Conservation (phyloP, 768 basidiomycete genomes). For the Leucosporidium scottii region DNA sequence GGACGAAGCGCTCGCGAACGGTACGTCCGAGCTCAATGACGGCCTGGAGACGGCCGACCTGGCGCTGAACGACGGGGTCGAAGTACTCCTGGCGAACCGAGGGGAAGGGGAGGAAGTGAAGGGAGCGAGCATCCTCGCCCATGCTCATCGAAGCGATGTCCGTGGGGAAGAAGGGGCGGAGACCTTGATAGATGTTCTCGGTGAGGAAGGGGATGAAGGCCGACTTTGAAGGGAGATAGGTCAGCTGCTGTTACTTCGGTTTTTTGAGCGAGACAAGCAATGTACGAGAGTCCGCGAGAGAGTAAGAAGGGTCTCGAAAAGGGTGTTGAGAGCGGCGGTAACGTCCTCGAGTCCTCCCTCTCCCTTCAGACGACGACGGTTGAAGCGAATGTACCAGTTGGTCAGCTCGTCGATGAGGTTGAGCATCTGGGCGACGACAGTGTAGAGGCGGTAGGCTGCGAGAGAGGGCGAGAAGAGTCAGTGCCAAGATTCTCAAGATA, state of each 20-base stretch:
- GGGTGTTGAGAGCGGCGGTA: constrained; percentile 76
- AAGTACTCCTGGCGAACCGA: constrained; percentile 90
- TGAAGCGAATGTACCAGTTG: constrained; percentile 99
- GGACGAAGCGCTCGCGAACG: constrained; percentile 74
- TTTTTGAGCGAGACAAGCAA: constrained; percentile 16
- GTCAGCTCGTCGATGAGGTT: constrained; percentile 92
- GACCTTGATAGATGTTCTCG: constrained; percentile 88
- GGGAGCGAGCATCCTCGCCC: constrained; percentile 70
- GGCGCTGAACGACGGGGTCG: constrained; percentile 83
- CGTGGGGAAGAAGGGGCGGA: constrained; percentile 75
- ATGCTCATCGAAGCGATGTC: constrained; percentile 50
- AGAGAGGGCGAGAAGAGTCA: background rate
- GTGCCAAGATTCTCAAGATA: background rate
- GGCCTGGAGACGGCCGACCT: constrained; percentile 87
- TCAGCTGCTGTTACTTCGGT: constrained; percentile 48
- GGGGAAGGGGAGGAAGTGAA: constrained; percentile 94
- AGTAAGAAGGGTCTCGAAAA: constrained; percentile 91
- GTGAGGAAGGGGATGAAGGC: constrained; percentile 98
- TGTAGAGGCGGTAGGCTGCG: constrained; percentile 81
- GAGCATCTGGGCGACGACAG: constrained; percentile 87
- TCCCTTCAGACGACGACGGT: constrained; percentile 89
- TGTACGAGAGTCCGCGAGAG: constrained; percentile 89
- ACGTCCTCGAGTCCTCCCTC: constrained; percentile 87
- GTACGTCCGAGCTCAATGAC: constrained; percentile 87
- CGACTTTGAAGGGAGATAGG: constrained; percentile 91